Evolutionary conservation across 306 rosid species (phyloP), one percentile per base, ranked within the genome.

Genomic region (Dicorynia guianensis): DNA sequence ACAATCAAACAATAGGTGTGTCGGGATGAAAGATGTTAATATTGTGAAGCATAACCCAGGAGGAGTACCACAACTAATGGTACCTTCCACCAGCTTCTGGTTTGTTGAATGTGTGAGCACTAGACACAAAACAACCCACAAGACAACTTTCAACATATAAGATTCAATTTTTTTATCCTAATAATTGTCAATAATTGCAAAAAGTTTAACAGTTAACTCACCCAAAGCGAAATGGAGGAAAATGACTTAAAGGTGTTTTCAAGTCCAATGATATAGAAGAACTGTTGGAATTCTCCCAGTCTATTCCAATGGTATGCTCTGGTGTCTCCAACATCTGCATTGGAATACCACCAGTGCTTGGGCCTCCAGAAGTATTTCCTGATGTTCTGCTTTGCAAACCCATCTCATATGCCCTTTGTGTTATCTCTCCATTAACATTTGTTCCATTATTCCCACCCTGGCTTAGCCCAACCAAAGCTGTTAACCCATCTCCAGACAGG

Each of bases 181-280:
- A 67, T 69, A 60, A 38, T 52, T 18, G 13, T 42, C 61, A 67
- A 82, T 50, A 67, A 71, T 76, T 35, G 80, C 43, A 70, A 50
- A 82, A 63, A 39, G 76, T 25, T 25, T 25, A 1, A 25, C 30
- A 1, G 77, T 48, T n/a, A 74, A 80, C 89, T 69, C 86, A 95
- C 99, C 99, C 99, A 57, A 95, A 95, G 30, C 97, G 99, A 83
- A 95, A 95, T 49, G 97, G 97, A 63, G 99, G 99, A 62, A 95
- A 95, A 92, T 92, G 96, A 71, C 85, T 90, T 82, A 95, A 85
- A 83, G 99, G 99, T 54, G 99, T 92, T 85, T 90, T 92, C 97
- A 87, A 71, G 83, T 95, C 99, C 91, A 95, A 80, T 34, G 96
- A 86, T 77, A 95, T 89, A n/a, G 93, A 85, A 57, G 97, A 82